phyloP scores from a whole-genome alignment of 495 filamentous ascomycete genomes.

The Podospora appendiculata region DNA sequence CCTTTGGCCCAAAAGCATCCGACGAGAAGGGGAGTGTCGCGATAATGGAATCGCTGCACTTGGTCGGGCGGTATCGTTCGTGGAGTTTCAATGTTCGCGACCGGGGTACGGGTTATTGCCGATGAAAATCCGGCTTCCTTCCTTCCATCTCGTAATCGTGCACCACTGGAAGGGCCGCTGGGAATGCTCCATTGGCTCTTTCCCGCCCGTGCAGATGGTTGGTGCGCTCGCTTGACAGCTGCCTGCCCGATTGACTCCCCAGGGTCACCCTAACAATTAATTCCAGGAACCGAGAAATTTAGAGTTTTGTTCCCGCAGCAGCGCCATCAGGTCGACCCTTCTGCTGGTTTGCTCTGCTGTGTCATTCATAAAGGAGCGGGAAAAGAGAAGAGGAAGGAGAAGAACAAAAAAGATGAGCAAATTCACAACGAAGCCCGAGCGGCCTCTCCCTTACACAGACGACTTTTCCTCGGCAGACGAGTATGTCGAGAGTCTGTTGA shows the following conservation, averaged over 20 bases:
- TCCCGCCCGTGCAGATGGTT: too few relatives aligned
- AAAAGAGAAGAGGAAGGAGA: too few relatives aligned
- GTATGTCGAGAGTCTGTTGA: constrained; percentile 71
- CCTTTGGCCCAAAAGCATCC: constrained; percentile 9
- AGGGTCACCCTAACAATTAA: not conserved
- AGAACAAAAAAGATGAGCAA: constrained; percentile 1
- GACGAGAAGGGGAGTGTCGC: constrained; percentile 1
- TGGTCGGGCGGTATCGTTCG: too few relatives aligned
- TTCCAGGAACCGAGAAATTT: not conserved
- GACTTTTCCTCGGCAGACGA: constrained; percentile 45
- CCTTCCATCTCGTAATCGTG: not conserved
- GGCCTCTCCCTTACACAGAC: constrained; percentile 36
- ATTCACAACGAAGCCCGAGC: constrained; percentile 28
- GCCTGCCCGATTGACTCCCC: too few relatives aligned
- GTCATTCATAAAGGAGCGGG: too few relatives aligned
- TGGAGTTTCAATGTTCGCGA: too few relatives aligned
- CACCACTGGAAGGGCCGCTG: too few relatives aligned
- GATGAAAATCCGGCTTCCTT: constrained; percentile 8
- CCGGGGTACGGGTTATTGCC: not conserved
- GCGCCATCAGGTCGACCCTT: too few relatives aligned
- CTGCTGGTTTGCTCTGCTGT: too few relatives aligned
- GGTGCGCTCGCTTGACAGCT: too few relatives aligned
- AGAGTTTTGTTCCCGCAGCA: not conserved
- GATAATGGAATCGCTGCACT: not conserved
- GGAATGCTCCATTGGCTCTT: too few relatives aligned